These are phyloP conservation scores for Sordariomycetes sp. DNA, from an alignment of 2,329 filamentous ascomycete species.

Conservation along the genomic window DNA sequence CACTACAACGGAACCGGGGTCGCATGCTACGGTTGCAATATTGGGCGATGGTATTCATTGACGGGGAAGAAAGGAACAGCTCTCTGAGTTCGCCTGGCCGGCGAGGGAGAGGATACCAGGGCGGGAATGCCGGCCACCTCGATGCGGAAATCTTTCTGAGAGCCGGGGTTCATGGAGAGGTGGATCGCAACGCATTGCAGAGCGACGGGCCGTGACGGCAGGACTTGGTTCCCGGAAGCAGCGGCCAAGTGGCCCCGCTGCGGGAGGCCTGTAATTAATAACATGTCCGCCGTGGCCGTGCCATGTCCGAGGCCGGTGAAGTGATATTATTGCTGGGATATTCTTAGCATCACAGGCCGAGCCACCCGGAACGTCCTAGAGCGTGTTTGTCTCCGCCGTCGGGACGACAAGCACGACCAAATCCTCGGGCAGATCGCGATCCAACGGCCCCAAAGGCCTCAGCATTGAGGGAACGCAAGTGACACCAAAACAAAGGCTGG, in stretches of 20 bases:
- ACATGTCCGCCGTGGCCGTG: no score
- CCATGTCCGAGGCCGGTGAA: no score
- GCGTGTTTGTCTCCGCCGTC: no score
- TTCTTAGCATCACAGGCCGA: no score
- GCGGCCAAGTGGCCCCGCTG: neutral
- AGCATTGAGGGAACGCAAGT: no score
- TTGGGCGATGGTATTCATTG: neutral
- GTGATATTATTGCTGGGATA: no score
- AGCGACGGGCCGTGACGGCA: neutral
- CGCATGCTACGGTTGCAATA: neutral
- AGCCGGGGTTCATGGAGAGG: neutral
- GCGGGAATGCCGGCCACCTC: neutral
- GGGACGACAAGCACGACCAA: no score
- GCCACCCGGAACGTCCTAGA: no score
- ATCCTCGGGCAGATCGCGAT: no score
- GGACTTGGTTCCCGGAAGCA: neutral
- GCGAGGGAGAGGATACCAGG: neutral
- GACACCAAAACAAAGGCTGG: no score
- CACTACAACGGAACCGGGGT: neutral
- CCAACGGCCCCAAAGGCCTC: no score
- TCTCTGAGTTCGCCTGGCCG: neutral
- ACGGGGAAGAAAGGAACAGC: neutral
- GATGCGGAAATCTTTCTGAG: neutral
- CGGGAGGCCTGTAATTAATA: neutral
- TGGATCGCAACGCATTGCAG: neutral